Base-by-base conservation (phyloP, 2,329 filamentous ascomycete genomes). In the Ophiostoma quercus region DNA sequence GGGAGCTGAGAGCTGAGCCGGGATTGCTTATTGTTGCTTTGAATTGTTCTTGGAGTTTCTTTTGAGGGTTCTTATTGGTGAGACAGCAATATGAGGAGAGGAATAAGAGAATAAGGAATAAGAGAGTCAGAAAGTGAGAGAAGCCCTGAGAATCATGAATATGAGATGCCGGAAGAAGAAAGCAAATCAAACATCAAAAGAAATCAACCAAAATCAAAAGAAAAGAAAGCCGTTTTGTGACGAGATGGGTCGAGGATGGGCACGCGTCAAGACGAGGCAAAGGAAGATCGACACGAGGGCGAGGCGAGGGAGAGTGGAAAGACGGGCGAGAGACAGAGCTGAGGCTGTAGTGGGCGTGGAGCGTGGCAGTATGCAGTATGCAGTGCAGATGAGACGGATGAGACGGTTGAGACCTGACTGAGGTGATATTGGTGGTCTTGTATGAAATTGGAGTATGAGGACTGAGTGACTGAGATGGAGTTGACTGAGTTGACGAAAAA, bases 241-340 rank as follows among this genome's bases (percentile, higher is more conserved):
- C 34, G 66, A 66, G 41, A 32, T 60, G 62, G 69, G 22, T 57
- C n/a, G 51, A 57, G 19, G 51, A 57, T 25, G 22, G 12, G 22
- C n/a, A 57, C 51, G 51, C n/a, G 51, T 25, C 51, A 57, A 57
- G 51, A 25, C n/a, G 51, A 57, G 51, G 25, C 60, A 69, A 22
- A 39, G 37, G 37, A 63, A 34, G 39, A 67, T 65, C 65, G 66
- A 51, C 65, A 51, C 51, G 34, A 67, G 69, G 65, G 65, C 68
- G 51, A 67, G 47, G n/a, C 25, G 63, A 66, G 34, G 63, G 34
- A 41, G 34, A 66, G 63, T 37, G 32, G 60, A 63, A 63, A n/a
- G 32, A n/a, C 51, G 51, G 54, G 63, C 57, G 63, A 62, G 47
- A 62, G 51, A 51, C 19, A 47, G 25, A 11, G 65, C 25, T 69